Base-by-base conservation (phyloP, 768 basidiomycete species). In the Suillus sp. region DNA sequence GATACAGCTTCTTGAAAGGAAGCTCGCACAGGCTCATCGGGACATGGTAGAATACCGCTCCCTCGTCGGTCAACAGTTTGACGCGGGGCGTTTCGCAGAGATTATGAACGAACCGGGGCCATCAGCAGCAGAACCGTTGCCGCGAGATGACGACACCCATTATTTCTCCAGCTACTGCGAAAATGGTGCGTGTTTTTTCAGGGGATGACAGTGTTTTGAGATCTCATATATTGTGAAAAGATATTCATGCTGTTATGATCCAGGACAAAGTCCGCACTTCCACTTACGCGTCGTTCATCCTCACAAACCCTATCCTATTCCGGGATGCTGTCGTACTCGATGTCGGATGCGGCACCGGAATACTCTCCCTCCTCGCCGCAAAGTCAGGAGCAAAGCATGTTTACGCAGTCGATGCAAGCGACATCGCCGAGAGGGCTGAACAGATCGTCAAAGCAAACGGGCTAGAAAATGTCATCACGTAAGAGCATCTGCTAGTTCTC, bases 201-300 rank as follows among this genome's bases (percentile, higher is more conserved):
- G 32, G 42, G 43, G 20, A 27, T 34, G 1, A 27, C 3, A 18
- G 5, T 47, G 22, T 27, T 27, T 27, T 14, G 16, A 48, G 14
- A 4, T 48, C 30, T 63, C 56, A 10, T 37, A 25, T 32, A 1
- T 16, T 5, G 16, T 16, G 20, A 61, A n/a, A 70, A 95, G 94
- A 97, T 67, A 96, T 97, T 57, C 96, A 99, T 72, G 92, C 95
- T 35, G 85, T 94, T 65, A 99, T 99, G 96, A 91, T 99, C 62
- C 91, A 93, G 71, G 96, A 99, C 73, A 90, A 90, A 80, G 92
- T 96, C 55, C 85, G 96, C 60, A 99, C 96, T 2, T 88, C 95
- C 27, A 89, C 94, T 1, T 99, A 99, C 74, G 94, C 93, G 13
- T 84, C 90, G 22, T 99, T 93, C 77, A 96, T 98, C 74, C 80